Percentiles rank a stretch among this genome's conserved stretches.
Evolutionary conservation across 352 stramenopile genomes (phyloP).

Genomic region (Pythium insidiosum): DNA sequence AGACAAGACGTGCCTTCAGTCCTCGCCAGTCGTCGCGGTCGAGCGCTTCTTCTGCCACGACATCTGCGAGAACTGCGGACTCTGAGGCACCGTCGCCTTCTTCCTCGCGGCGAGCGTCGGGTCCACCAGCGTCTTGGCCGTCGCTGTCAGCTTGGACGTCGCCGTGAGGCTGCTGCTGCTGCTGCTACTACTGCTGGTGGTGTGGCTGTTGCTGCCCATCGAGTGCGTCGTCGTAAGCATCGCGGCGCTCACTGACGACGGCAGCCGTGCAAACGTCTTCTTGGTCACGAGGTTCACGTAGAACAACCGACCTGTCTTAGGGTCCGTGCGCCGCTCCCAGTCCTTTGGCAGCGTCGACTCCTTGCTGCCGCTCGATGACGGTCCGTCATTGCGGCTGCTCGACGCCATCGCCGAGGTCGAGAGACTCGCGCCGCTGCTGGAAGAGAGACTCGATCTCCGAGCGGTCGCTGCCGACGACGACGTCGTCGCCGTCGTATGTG

Average conservation of each 20-base stretch:
- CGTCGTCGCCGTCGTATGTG: conserved; percentile 22
- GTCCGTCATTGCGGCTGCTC: neutral
- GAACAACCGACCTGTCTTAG: conserved; percentile 70
- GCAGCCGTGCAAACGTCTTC: conserved; percentile 69
- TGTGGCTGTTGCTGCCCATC: no score
- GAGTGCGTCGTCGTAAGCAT: conserved; percentile 39
- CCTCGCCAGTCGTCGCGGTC: no score
- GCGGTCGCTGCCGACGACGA: conserved; percentile 14
- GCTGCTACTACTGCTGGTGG: no score
- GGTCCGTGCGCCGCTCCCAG: conserved; percentile 67
- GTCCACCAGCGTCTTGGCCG: conserved; percentile 21
- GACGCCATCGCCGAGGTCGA: conserved; percentile 22
- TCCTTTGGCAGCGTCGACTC: conserved; percentile 54
- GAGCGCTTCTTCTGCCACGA: conserved; percentile 72
- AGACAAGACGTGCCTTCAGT: no score
- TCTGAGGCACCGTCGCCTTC: conserved; percentile 36
- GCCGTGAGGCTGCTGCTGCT: no score
- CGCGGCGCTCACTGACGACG: conserved; percentile 57
- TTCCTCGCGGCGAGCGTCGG: conserved; percentile 13
- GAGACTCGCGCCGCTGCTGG: conserved; percentile 11
- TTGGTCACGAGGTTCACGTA: conserved; percentile 84
- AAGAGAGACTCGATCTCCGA: neutral
- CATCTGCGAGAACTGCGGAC: conserved; percentile 75
- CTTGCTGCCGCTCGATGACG: conserved; percentile 9
- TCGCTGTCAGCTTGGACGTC: neutral